Evolutionary conservation across 176 grass and related monocot genomes (phyloP), one percentile per base, ranked within the genome.

Genomic region (Aegilops tauschii): DNA sequence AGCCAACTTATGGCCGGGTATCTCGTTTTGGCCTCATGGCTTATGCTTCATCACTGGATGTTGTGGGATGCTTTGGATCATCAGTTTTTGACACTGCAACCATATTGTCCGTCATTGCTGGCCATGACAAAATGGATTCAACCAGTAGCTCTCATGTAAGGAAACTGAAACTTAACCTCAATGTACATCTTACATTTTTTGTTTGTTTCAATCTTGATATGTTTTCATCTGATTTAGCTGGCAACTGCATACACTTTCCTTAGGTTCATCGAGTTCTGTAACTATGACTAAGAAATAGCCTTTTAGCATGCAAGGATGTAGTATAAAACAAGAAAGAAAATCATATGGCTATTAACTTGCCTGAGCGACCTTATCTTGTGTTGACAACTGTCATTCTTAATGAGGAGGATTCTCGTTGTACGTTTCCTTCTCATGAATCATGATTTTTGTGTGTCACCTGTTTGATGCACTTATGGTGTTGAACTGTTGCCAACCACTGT

Each of bases 1-100:
- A 98, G 81, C 96, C 96, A 12, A 98, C 96, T 17, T 98, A 98
- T 92, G 96, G 96, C 9, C 93, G 91, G 45, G 90, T 98, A 42
- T 98, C 96, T 75, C 91, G 96, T 68, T 98, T 89, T 28, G 96
- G 96, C 76, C 93, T 98, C 36, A 95, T 98, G 96, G 90, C 96
- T 45, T 98, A 95, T 84, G 96, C 96, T 44, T 98, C 96, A 42
- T 98, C 96, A 6, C 72, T 98, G 40, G 96, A 95, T 86, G 96
- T 95, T 25, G 90, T 98, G 72, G 96, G 96, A 52, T 90, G 93
- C 74, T 90, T 95, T 88, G 90, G 96, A 69, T 89, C 91, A 7
- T 95, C 93, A 16, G 92, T 95, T 66, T 17, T 81, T 79, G 96
- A 98, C 75, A 68, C 96, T 28, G 93, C 93, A 27, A 91, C 93